phyloP scores from a whole-genome alignment of 345 rosid species.

The Heritiera littoralis region DNA sequence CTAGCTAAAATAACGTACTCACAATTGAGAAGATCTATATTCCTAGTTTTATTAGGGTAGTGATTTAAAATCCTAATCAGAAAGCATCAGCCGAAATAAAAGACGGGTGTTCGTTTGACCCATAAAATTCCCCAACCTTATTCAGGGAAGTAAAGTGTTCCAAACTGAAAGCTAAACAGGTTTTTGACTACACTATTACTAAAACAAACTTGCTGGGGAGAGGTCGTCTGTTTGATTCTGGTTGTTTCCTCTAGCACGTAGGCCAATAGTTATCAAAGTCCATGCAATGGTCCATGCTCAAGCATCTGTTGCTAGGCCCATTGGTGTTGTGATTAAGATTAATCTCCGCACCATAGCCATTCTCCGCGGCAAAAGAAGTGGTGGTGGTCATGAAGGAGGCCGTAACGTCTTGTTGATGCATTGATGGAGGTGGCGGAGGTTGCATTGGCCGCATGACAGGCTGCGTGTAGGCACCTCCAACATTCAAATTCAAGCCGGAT shows the following conservation, averaged over 20 bases:
- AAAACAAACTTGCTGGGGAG: not conserved
- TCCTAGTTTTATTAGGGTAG: too few relatives aligned
- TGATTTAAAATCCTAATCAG: too few relatives aligned
- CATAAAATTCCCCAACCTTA: too few relatives aligned
- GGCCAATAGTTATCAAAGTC: constrained; percentile 92
- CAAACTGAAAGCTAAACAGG: too few relatives aligned
- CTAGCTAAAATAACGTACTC: too few relatives aligned
- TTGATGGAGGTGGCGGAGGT: constrained; percentile 31
- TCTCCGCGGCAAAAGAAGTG: constrained; percentile 34
- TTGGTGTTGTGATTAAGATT: constrained; percentile 15
- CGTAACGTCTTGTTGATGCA: constrained; percentile 58
- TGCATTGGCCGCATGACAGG: constrained; percentile 42
- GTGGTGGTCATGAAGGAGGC: constrained; percentile 36
- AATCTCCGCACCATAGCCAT: constrained; percentile 46
- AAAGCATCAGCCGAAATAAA: too few relatives aligned
- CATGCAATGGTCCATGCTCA: constrained; percentile 79
- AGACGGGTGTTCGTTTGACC: too few relatives aligned
- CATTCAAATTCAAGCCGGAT: constrained; percentile 80
- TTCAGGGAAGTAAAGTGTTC: too few relatives aligned
- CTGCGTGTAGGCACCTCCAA: constrained; percentile 57
- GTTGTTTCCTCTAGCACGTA: constrained; percentile 43
- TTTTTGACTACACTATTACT: too few relatives aligned
- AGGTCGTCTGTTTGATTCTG: not conserved
- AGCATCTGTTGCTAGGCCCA: constrained; percentile 43
- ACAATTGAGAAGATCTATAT: too few relatives aligned